A percentile compares a stretch with the other conserved stretches of the same genome.
Evolutionary conservation across 1,284 basidiomycete species (phyloP).

Genomic region (Schizophyllum commune): DNA sequence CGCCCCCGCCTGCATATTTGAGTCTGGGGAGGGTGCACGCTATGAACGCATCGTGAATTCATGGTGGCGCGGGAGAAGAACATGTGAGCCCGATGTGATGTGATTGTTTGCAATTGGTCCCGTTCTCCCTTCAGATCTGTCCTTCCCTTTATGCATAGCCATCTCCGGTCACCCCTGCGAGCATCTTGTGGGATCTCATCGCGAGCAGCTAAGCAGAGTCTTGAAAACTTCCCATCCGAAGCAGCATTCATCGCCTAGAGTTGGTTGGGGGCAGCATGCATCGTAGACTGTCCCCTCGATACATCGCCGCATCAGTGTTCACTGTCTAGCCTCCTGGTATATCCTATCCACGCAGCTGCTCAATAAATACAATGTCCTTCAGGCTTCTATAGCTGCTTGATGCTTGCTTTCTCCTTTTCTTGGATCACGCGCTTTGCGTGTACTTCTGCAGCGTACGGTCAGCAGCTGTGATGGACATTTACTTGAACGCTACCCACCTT

Average conservation of each 20-base stretch:
- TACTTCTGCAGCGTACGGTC: slow-evolving; percentile 42
- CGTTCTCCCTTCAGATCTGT: too few relatives aligned
- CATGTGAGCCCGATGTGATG: not conserved
- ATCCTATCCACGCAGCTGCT: not conserved
- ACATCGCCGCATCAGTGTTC: too few relatives aligned
- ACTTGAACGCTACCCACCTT: slow-evolving; percentile 40
- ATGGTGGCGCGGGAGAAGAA: not conserved
- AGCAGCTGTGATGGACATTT: slow-evolving; percentile 4
- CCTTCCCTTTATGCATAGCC: too few relatives aligned
- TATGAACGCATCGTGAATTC: not conserved
- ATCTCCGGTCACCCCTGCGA: too few relatives aligned
- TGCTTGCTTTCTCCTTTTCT: slow-evolving; percentile 74
- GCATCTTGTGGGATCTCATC: too few relatives aligned
- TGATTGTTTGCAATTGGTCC: not conserved
- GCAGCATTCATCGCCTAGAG: too few relatives aligned
- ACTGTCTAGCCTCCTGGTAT: not conserved
- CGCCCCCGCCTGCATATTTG: not conserved
- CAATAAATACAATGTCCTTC: not conserved
- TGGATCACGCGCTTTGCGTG: slow-evolving; percentile 71
- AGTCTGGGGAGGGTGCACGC: not conserved
- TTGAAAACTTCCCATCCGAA: too few relatives aligned
- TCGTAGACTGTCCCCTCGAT: too few relatives aligned
- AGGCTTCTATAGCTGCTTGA: slow-evolving; percentile 58
- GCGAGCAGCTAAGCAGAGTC: too few relatives aligned
- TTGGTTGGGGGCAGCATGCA: too few relatives aligned